Percentiles rank a stretch among this genome's conserved stretches.
Conservation (phyloP, 139 green algal genomes). For the Desmodesmus armatus region DNA sequence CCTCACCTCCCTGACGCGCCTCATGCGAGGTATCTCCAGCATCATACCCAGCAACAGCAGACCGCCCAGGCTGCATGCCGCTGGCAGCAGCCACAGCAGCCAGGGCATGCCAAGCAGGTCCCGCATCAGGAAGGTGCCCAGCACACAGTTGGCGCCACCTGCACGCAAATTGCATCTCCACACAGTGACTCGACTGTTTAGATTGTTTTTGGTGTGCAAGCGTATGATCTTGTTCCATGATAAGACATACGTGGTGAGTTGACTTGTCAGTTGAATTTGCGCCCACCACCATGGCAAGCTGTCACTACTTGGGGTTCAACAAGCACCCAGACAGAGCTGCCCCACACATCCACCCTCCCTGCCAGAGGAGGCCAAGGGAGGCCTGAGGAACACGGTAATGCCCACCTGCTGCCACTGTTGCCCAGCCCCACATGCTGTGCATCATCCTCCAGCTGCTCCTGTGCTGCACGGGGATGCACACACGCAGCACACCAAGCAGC, state of each 20-base stretch:
- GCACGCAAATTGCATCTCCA: neutral
- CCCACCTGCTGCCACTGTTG: neutral
- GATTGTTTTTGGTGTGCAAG: neutral
- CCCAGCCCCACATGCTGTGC: neutral
- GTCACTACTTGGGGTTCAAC: neutral
- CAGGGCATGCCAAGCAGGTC: neutral
- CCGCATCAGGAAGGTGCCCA: conserved; percentile 10
- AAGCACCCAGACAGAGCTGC: neutral
- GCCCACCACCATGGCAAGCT: neutral
- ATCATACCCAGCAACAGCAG: conserved; percentile 1
- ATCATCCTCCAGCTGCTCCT: neutral
- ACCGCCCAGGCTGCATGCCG: neutral
- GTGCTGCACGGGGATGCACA: neutral
- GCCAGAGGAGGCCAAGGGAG: neutral
- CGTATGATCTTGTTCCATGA: neutral
- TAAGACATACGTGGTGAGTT: neutral
- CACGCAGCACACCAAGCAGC: neutral
- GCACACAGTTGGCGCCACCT: conserved; percentile 19
- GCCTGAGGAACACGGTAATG: neutral
- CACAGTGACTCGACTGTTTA: neutral
- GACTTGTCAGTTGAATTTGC: neutral
- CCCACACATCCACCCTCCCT: neutral
- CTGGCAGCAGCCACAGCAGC: neutral
- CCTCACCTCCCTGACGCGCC: no score
- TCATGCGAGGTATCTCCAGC: neutral